Base-by-base conservation (phyloP, 805 yeast genomes). In the Monosporozyma solicola region DNA sequence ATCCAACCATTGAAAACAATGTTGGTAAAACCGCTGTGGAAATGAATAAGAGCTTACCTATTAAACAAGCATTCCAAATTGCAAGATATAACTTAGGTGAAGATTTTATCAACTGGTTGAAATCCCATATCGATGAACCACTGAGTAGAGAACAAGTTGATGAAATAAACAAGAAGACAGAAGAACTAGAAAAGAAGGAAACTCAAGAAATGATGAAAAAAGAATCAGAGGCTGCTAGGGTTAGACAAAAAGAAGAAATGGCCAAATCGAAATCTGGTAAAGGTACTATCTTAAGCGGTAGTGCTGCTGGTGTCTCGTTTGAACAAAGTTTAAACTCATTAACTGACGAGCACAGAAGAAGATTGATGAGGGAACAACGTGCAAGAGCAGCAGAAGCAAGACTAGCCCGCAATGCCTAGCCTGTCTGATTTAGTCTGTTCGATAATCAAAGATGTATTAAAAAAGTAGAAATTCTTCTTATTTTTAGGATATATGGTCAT, bases 331-430 rank as follows among this genome's bases (percentile, higher is more conserved):
- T 83, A 51, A 76, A 78, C 46, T 83, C 90, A 0, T 72, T 92
- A 52, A 77, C 82, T 7, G 89, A 83, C 1, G 88, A 82, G 27
- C 97, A 91, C 58, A 78, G 81, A 61, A 75, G 77, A 77, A 78
- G 83, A 61, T 71, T 94, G 22, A 90, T 91, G 86, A 80, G 99
- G 55, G 99, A 94, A 62, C 91, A 91, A 63, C 76, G 98, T 52
- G 97, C 97, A 0, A 78, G 98, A 52, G 99, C 99, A 0, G 97
- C 96, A 0, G 98, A 94, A 66, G 96, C 92, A 0, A 76, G 99
- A 59, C 61, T 87, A 44, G 31, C 22, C 9, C 48, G 46, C 24
- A 47, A 41, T 9, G 29, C 20, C 13, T 29, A 22, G n/a, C 11
- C 25, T 13, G 15, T 3, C 39, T 13, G 16, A 32, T 9, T 32